Evolutionary conservation across 495 filamentous ascomycete genomes (phyloP).

Genomic region (Neurospora terricola): DNA sequence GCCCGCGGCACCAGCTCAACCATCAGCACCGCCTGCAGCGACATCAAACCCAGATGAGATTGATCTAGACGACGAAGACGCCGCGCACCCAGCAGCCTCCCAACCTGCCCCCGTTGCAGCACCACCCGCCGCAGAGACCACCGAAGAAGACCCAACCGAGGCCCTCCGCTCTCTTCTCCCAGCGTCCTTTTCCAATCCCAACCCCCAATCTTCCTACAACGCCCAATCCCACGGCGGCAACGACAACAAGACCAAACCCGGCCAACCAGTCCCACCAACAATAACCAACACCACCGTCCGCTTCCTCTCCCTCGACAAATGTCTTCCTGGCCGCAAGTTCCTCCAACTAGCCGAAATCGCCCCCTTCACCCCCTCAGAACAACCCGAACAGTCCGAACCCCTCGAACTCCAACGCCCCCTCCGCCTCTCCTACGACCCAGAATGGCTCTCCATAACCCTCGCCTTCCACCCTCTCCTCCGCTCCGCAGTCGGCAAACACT

Average conservation of each 20-base stretch:
- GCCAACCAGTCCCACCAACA: conserved; percentile 34
- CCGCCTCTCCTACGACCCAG: conserved; percentile 70
- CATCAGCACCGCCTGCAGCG: background rate
- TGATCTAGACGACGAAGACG: conserved; percentile 37
- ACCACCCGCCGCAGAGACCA: background rate
- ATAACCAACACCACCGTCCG: conserved; percentile 67
- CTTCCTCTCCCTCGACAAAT: conserved; percentile 90
- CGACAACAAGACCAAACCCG: conserved; percentile 22
- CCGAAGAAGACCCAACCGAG: conserved; percentile 34
- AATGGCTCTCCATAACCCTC: conserved; percentile 91
- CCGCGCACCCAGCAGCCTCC: too few relatives aligned
- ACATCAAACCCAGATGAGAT: background rate
- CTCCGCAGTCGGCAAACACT: conserved; percentile 32
- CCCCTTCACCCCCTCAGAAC: conserved; percentile 21
- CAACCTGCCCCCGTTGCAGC: background rate
- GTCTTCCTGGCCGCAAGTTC: conserved; percentile 65
- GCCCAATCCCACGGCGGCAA: conserved; percentile 6
- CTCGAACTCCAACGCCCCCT: conserved; percentile 15
- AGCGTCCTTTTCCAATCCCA: conserved; percentile 47
- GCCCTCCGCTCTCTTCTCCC: conserved; percentile 58
- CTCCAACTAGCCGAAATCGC: conserved; percentile 61
- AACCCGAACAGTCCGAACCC: background rate
- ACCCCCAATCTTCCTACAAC: conserved; percentile 3
- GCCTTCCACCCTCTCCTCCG: conserved; percentile 55
- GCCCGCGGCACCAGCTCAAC: background rate